A percentile compares a stretch with the other conserved stretches of the same genome.
Evolutionary conservation across 768 basidiomycete genomes (phyloP).

Genomic region (Rhodotorula babjevae): DNA sequence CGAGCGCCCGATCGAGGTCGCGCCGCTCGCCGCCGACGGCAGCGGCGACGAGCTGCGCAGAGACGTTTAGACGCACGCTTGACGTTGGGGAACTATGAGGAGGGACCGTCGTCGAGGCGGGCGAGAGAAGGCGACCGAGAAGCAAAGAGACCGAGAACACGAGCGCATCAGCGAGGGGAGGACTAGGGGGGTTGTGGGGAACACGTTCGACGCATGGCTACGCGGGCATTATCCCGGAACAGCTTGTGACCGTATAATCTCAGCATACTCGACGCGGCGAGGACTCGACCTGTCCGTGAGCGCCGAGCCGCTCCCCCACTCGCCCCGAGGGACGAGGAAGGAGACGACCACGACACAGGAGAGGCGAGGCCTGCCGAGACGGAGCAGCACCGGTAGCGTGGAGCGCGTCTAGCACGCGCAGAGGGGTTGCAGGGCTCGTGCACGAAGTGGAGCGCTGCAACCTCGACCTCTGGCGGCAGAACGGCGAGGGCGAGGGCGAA

Average conservation of each 20-base stretch:
- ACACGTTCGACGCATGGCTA: slow-evolving; percentile 10
- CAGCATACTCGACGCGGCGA: neutral
- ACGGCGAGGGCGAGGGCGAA: neutral
- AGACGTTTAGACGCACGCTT: slow-evolving; percentile 24
- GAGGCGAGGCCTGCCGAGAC: no score
- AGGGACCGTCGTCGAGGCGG: neutral
- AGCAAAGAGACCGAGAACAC: no score
- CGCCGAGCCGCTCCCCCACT: neutral
- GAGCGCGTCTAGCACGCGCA: neutral
- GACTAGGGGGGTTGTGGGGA: neutral
- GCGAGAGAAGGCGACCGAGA: neutral
- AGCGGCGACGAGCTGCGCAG: no score
- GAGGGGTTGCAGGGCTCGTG: no score
- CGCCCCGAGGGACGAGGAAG: neutral
- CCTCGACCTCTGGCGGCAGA: neutral
- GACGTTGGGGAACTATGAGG: slow-evolving; percentile 39
- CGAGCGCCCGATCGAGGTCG: no score
- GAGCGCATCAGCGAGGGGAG: slow-evolving; percentile 17
- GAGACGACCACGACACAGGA: neutral
- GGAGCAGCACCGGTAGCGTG: neutral
- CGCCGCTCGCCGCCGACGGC: no score
- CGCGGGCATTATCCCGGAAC: slow-evolving; percentile 34
- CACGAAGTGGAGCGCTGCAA: neutral
- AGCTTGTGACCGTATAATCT: slow-evolving; percentile 33
- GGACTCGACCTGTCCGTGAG: no score